These are phyloP conservation scores for Colletotrichum sp. DNA, from an alignment of 2,329 filamentous ascomycete species.

Conservation along the genomic window DNA sequence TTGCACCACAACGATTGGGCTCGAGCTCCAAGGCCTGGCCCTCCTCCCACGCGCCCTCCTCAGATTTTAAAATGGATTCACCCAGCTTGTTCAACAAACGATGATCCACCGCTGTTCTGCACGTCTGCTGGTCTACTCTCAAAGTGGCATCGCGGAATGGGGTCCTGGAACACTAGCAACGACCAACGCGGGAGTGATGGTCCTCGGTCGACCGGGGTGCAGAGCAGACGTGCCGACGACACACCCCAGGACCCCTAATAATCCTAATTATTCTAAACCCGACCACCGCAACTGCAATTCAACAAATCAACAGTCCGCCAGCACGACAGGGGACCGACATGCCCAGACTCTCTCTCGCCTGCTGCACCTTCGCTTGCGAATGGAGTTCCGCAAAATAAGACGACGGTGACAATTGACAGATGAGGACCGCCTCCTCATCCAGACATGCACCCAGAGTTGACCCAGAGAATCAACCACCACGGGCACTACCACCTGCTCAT, in stretches of 20 bases:
- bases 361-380: background rate
- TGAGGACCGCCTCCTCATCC: background rate
- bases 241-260: constrained; percentile 18
- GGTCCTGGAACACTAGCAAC: constrained; percentile 11
- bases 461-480: background rate
- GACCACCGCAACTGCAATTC: background rate
- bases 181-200: constrained; percentile 19
- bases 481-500: background rate
- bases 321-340: background rate
- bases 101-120: constrained; percentile 5
- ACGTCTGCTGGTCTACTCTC: constrained; percentile 9
- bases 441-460: background rate
- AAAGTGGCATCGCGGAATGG: constrained; percentile 15
- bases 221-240: constrained; percentile 9
- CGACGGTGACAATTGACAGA: background rate
- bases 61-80: background rate
- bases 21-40: background rate
- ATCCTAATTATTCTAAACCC: background rate
- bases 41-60: background rate
- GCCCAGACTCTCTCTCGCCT: background rate
- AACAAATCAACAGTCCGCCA: background rate
- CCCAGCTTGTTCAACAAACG: background rate
- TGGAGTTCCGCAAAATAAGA: constrained; percentile 17
- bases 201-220: constrained; percentile 15
- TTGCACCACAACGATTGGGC: background rate